Percentiles rank a stretch among this genome's conserved stretches.
phyloP scores from a whole-genome alignment of 768 basidiomycete genomes.

The Lyophyllum shimeji region DNA sequence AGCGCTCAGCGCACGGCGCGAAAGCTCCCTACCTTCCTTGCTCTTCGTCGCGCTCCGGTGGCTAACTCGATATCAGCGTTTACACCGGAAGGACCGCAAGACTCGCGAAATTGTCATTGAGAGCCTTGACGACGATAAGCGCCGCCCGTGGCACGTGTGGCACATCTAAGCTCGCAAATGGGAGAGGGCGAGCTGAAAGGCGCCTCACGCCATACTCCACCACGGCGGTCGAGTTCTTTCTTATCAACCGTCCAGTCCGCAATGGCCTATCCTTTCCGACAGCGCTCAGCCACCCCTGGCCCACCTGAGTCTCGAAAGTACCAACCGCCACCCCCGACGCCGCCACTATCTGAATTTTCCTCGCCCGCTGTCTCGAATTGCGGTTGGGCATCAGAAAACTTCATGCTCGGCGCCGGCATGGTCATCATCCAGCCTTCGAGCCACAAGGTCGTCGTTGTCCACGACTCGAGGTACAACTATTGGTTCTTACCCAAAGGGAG shows the following conservation, averaged over 20 bases:
- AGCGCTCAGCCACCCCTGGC: background rate
- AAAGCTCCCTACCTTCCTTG: background rate
- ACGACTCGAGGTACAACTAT: slow-evolving; percentile 33
- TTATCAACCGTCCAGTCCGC: background rate
- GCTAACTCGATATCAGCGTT: background rate
- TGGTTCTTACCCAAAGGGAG: slow-evolving; percentile 67
- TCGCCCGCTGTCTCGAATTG: slow-evolving; percentile 41
- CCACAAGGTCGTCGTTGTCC: slow-evolving; percentile 50
- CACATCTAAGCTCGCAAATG: background rate
- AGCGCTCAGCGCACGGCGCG: too few species aligned
- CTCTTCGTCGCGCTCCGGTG: background rate
- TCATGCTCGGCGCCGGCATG: slow-evolving; percentile 62
- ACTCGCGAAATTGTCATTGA: too few species aligned
- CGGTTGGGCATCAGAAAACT: slow-evolving; percentile 48
- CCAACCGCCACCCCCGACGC: background rate
- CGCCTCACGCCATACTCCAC: background rate
- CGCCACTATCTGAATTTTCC: slow-evolving; percentile 37
- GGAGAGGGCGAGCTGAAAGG: background rate
- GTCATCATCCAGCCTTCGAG: slow-evolving; percentile 62
- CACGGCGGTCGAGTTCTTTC: background rate
- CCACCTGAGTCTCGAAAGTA: background rate
- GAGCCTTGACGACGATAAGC: background rate
- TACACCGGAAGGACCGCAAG: background rate
- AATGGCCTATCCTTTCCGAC: background rate
- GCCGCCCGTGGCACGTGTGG: background rate